Conservation (phyloP, 2,329 filamentous ascomycete genomes). For the Epicoccum sorghinum region DNA sequence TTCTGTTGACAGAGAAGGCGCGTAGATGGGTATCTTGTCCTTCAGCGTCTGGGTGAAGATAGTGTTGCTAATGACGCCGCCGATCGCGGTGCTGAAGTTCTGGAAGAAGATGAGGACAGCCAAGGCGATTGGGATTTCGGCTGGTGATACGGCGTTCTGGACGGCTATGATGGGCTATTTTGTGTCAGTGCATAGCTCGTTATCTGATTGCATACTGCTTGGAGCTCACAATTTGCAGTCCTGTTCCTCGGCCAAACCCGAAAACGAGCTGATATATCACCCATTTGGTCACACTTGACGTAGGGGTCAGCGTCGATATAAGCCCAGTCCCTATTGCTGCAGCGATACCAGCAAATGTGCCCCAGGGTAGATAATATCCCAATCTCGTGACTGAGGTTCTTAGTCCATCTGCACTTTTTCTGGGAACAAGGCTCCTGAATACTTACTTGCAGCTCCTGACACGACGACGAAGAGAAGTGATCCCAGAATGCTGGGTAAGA, state of each 20-base stretch:
- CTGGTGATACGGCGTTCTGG: slow-evolving; percentile 35
- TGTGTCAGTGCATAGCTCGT: too few species aligned
- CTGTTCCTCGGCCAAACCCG: slow-evolving; percentile 32
- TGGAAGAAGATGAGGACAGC: slow-evolving; percentile 46
- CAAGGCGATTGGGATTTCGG: slow-evolving; percentile 39
- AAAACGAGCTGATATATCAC: slow-evolving; percentile 37
- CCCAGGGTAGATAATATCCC: slow-evolving; percentile 40
- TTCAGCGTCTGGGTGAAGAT: slow-evolving; percentile 35
- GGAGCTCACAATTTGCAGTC: slow-evolving; percentile 30
- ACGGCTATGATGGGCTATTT: slow-evolving; percentile 37
- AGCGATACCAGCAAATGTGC: slow-evolving; percentile 35
- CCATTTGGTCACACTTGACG: slow-evolving; percentile 38
- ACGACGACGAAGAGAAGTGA: slow-evolving; percentile 28
- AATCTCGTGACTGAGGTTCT: slow-evolving; percentile 21
- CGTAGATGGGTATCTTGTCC: slow-evolving; percentile 22
- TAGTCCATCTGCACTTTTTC: not conserved
- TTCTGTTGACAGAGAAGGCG: slow-evolving; percentile 30
- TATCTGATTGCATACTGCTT: too few species aligned
- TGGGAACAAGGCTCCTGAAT: too few species aligned
- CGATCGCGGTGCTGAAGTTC: slow-evolving; percentile 42
- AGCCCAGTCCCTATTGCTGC: slow-evolving; percentile 51
- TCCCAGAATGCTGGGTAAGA: slow-evolving; percentile 46
- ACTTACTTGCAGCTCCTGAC: slow-evolving; percentile 27
- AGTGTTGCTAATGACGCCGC: slow-evolving; percentile 36
- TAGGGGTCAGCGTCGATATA: slow-evolving; percentile 46